Conservation (phyloP, 208 protist species). For the Lotmaria passim region DNA sequence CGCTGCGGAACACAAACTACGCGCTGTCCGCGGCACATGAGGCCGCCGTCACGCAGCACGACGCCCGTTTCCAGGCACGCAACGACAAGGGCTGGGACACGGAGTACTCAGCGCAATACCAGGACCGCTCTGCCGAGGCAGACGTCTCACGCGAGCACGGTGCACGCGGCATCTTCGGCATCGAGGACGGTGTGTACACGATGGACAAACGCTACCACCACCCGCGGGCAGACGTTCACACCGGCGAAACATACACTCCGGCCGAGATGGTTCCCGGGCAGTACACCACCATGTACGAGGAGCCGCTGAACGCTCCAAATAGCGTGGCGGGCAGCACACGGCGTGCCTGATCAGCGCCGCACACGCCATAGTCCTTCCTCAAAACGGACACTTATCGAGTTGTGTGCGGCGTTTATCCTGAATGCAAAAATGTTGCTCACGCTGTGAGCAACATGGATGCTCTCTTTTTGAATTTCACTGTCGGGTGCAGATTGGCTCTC, state of each 20-base stretch:
- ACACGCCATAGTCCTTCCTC: not conserved
- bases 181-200: slow-evolving; percentile 83
- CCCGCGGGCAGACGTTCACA: slow-evolving; percentile 75
- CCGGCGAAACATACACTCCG: slow-evolving; percentile 76
- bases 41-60: slow-evolving; percentile 44
- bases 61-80: slow-evolving; percentile 44
- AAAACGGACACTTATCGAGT: too few species aligned
- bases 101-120: slow-evolving; percentile 72
- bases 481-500: too few species aligned
- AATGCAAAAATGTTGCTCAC: too few species aligned
- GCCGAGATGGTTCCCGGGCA: slow-evolving; percentile 85
- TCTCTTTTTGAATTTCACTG: too few species aligned
- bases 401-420: too few species aligned
- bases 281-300: slow-evolving; percentile 78
- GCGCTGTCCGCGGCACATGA: slow-evolving; percentile 60
- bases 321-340: slow-evolving; percentile 33
- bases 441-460: too few species aligned
- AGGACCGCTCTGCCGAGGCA: slow-evolving; percentile 62
- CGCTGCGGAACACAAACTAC: slow-evolving; percentile 79
- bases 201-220: slow-evolving; percentile 86
- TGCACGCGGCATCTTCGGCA: slow-evolving; percentile 76
- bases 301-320: slow-evolving; percentile 83
- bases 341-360: not conserved
- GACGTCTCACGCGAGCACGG: slow-evolving; percentile 67
- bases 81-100: slow-evolving; percentile 65